Conservation (phyloP, 2,329 filamentous ascomycete species). For the Penicillium palitans region DNA sequence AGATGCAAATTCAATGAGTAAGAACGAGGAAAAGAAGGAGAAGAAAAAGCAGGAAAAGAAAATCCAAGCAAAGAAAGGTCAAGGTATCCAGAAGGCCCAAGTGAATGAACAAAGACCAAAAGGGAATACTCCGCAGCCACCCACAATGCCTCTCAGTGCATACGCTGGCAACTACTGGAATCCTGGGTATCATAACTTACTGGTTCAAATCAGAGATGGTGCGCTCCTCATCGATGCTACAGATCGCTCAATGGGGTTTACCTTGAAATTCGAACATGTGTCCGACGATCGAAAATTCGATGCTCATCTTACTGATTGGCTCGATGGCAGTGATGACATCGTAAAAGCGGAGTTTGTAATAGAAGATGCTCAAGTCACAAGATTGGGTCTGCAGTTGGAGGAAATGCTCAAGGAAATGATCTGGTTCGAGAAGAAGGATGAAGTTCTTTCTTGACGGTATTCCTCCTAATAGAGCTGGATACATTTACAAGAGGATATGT, state of each 20-base stretch:
- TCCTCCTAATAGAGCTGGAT: neutral
- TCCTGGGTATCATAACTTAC: conserved; percentile 29
- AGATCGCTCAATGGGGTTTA: conserved; percentile 35
- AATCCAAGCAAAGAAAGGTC: neutral
- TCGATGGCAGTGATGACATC: neutral
- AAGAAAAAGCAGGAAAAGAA: neutral
- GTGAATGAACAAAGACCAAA: neutral
- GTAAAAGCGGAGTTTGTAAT: neutral
- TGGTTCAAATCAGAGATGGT: conserved; percentile 26
- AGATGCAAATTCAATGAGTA: neutral
- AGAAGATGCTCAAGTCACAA: neutral
- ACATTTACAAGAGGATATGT: neutral
- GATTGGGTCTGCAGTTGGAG: neutral
- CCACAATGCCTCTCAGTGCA: conserved; percentile 17
- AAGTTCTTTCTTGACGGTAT: neutral
- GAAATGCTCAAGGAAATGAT: neutral
- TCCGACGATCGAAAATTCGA: neutral
- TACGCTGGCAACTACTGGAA: conserved; percentile 30
- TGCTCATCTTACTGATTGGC: neutral
- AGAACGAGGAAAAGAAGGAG: neutral
- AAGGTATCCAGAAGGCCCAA: neutral
- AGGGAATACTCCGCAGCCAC: conserved; percentile 8
- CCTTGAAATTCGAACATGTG: conserved; percentile 33
- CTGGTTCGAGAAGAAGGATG: neutral
- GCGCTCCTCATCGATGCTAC: conserved; percentile 35